Conservation (phyloP, 164 flowering plant species). For the Piper longum region DNA sequence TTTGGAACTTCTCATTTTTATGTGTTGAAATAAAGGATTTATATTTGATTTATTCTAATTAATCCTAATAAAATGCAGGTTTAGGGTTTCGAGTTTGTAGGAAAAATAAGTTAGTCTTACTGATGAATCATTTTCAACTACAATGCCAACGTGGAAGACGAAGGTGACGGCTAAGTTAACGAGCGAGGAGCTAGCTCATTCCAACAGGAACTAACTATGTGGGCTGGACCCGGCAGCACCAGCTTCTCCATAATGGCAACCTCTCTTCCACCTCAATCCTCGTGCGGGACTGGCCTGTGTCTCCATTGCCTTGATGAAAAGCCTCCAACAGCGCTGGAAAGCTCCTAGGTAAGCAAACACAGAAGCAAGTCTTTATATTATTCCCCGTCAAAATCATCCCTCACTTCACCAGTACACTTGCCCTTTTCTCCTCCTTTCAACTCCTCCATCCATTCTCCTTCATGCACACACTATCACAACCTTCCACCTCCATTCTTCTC, state of each 20-base stretch:
- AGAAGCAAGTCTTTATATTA: background rate
- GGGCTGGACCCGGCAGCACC: background rate
- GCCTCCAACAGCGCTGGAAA: background rate
- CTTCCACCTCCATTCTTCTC: background rate
- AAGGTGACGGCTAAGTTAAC: too few species aligned
- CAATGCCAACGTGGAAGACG: too few species aligned
- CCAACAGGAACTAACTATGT: background rate
- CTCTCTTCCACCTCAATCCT: background rate
- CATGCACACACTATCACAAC: background rate
- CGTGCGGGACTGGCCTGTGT: background rate
- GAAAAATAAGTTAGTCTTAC: too few species aligned
- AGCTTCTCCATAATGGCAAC: background rate
- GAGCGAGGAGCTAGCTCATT: background rate
- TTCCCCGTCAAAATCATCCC: constrained; percentile 2
- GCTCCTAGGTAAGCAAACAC: background rate
- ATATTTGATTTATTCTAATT: too few species aligned
- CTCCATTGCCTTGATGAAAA: background rate
- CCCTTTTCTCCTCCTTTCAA: too few species aligned
- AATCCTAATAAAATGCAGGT: too few species aligned
- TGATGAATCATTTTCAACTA: too few species aligned
- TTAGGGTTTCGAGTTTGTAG: too few species aligned
- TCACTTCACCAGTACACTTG: background rate
- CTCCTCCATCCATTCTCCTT: background rate
- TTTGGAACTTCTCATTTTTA: too few species aligned
- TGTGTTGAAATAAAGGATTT: too few species aligned